phyloP scores from a whole-genome alignment of 73 alveolate genomes.

The Blepharisma japonicum region DNA sequence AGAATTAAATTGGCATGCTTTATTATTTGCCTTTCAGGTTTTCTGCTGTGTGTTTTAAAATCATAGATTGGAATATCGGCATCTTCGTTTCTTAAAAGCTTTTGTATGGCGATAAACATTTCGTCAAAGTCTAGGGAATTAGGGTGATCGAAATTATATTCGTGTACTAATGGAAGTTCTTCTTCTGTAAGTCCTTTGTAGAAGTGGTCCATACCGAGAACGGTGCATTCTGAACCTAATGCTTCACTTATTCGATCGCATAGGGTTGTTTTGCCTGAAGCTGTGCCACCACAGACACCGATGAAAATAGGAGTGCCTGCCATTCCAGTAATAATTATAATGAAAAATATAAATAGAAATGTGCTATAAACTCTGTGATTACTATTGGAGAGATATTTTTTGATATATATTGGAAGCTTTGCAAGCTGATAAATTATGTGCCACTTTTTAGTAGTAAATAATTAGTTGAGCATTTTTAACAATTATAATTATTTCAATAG shows the following conservation, averaged over 20 bases:
- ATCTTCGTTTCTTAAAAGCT: slow-evolving; percentile 58
- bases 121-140: slow-evolving; percentile 84
- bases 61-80: slow-evolving; percentile 80
- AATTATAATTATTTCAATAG: no score
- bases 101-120: slow-evolving; percentile 42
- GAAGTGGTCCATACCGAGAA: no score
- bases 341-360: no score
- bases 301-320: slow-evolving; percentile 33
- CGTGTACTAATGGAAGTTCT: neutral
- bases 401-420: no score
- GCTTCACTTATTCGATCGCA: neutral
- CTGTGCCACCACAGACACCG: slow-evolving; percentile 29
- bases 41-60: slow-evolving; percentile 66
- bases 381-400: no score
- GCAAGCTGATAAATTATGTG: no score
- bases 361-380: no score
- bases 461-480: no score
- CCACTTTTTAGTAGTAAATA: no score
- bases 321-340: no score
- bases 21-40: slow-evolving; percentile 46
- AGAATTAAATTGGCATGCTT: slow-evolving; percentile 81
- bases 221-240: slow-evolving; percentile 17
- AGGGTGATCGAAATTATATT: slow-evolving; percentile 89
- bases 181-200: slow-evolving; percentile 31
- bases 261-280: slow-evolving; percentile 27